Evolutionary conservation across 805 yeast species (phyloP).

Genomic region (Saturnispora sekii): DNA sequence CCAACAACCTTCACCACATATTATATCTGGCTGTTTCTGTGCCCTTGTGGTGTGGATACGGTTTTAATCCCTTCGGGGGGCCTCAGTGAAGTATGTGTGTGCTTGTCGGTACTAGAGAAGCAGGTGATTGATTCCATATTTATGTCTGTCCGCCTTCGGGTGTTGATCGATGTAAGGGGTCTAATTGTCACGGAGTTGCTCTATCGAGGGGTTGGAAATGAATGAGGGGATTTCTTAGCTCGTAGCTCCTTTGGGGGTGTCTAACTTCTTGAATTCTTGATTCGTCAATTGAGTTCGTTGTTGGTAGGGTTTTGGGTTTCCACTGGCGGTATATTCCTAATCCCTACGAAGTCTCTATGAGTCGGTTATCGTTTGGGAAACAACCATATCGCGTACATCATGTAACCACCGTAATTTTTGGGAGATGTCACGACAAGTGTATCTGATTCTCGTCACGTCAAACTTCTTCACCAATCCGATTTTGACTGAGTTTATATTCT

Average conservation of each 20-base stretch:
- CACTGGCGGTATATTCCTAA: constrained; percentile 98
- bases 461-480: background rate
- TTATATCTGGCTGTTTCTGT: constrained; percentile 17
- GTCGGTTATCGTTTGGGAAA: constrained; percentile 98
- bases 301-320: constrained; percentile 31
- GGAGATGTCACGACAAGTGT: too few relatives aligned
- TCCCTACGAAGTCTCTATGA: constrained; percentile 84
- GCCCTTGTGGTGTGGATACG: constrained; percentile 6
- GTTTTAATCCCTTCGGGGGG: constrained; percentile 12
- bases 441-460: too few relatives aligned
- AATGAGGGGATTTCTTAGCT: constrained; percentile 26
- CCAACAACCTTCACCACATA: constrained; percentile 34
- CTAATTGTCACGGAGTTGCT: constrained; percentile 72
- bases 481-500: too few relatives aligned
- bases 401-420: background rate
- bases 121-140: constrained; percentile 17
- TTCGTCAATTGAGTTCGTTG: constrained; percentile 50
- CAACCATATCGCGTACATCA: constrained; percentile 97
- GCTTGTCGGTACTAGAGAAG: constrained; percentile 31
- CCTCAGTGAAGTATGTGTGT: constrained; percentile 22
- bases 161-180: constrained; percentile 23
- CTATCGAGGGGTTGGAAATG: constrained; percentile 94
- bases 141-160: constrained; percentile 23
- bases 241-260: constrained; percentile 6
- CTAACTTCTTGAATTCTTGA: constrained; percentile 16